These are phyloP conservation scores for Anthracocystis walkeri DNA, from an alignment of 1,284 basidiomycete genomes.

Conservation along the genomic window DNA sequence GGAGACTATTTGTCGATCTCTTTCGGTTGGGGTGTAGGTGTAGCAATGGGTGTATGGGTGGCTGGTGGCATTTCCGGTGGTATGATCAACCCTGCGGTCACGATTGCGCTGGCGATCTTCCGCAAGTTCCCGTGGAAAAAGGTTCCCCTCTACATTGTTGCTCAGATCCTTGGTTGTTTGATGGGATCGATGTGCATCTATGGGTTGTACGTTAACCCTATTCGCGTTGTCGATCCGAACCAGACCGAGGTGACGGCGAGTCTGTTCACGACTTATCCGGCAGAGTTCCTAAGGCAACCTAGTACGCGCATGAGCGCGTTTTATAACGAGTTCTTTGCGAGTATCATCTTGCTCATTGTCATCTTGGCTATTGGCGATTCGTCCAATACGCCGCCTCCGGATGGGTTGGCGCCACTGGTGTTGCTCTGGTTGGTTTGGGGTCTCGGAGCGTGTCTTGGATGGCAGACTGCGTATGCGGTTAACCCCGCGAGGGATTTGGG, in stretches of 20 bases:
- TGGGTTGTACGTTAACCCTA: slow-evolving; percentile 81
- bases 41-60: slow-evolving; percentile 62
- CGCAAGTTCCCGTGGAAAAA: slow-evolving; percentile 84
- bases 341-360: slow-evolving; percentile 57
- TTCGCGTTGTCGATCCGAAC: slow-evolving; percentile 70
- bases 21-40: slow-evolving; percentile 64
- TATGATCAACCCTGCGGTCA: slow-evolving; percentile 69
- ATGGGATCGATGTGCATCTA: slow-evolving; percentile 79
- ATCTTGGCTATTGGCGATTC: slow-evolving; percentile 51
- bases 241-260: slow-evolving; percentile 73
- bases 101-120: slow-evolving; percentile 77
- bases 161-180: slow-evolving; percentile 80
- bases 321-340: slow-evolving; percentile 60
- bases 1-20: slow-evolving; percentile 59
- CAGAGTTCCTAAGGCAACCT: slow-evolving; percentile 45
- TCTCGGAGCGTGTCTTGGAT: slow-evolving; percentile 74
- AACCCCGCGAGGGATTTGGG: slow-evolving; percentile 79
- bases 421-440: slow-evolving; percentile 75
- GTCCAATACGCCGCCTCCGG: slow-evolving; percentile 73
- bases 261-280: slow-evolving; percentile 78
- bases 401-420: slow-evolving; percentile 74
- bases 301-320: slow-evolving; percentile 47
- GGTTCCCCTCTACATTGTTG: slow-evolving; percentile 79
- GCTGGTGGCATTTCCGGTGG: slow-evolving; percentile 63
- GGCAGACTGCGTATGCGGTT: slow-evolving; percentile 76